Conservation (phyloP, 441 rosid species). For the Erodium trifolium region DNA sequence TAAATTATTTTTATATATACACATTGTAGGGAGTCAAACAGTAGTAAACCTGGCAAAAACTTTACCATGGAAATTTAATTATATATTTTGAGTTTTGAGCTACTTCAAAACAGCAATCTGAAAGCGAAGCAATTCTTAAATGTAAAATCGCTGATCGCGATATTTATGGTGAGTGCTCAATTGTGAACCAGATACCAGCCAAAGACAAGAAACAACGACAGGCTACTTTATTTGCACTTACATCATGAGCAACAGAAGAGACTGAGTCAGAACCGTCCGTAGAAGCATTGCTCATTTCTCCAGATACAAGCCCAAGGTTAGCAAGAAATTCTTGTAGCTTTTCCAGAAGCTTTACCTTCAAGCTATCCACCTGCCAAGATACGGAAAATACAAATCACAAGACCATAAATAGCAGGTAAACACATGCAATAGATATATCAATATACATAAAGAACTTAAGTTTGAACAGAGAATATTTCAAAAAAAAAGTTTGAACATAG, state of each 20-base stretch:
- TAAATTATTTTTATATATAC: background rate
- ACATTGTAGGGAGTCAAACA: background rate
- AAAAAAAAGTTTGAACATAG: background rate
- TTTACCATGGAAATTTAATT: background rate
- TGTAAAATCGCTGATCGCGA: too few species aligned
- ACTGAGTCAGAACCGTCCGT: slow-evolving; percentile 22
- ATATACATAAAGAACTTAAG: slow-evolving; percentile 15
- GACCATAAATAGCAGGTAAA: slow-evolving; percentile 10
- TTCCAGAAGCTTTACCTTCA: slow-evolving; percentile 77
- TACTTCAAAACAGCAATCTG: background rate
- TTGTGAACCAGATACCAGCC: background rate
- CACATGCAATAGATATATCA: background rate
- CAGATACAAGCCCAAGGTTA: slow-evolving; percentile 57
- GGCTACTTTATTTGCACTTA: slow-evolving; percentile 26
- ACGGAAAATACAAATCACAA: slow-evolving; percentile 12
- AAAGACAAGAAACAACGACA: slow-evolving; percentile 13
- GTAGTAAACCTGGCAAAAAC: background rate
- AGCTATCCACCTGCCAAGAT: slow-evolving; percentile 66
- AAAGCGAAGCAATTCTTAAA: too few species aligned
- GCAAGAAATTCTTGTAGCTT: slow-evolving; percentile 82
- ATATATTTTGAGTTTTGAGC: background rate
- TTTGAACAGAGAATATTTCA: background rate
- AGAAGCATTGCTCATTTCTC: slow-evolving; percentile 33
- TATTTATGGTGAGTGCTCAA: background rate
- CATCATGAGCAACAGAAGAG: slow-evolving; percentile 48